Percentiles rank a stretch among this genome's conserved stretches.
phyloP scores from a whole-genome alignment of 1,284 basidiomycete species.

The Sporisorium iseilematis-ciliati region DNA sequence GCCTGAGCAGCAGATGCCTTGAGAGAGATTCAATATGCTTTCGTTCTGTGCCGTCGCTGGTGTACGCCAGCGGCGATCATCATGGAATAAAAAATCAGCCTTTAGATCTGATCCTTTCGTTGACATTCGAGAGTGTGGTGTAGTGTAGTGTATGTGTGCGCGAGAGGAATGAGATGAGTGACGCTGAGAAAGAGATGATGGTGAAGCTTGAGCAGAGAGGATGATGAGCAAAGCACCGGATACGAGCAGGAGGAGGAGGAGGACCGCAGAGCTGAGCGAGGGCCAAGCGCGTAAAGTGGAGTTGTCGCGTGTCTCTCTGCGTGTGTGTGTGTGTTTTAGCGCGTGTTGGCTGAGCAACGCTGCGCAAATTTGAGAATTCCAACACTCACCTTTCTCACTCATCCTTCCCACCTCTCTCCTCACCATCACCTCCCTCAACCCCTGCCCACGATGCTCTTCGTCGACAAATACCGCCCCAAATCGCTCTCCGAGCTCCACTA shows the following conservation, averaged over 20 bases:
- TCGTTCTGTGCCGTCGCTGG: conserved; percentile 30
- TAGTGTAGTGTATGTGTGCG: not conserved
- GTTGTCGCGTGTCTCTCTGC: conserved; percentile 10
- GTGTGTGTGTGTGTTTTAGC: conserved; percentile 8
- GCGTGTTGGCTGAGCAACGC: conserved; percentile 16
- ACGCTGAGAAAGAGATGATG: not conserved
- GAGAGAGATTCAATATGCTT: conserved; percentile 3
- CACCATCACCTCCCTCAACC: not conserved
- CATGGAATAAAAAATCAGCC: conserved; percentile 49
- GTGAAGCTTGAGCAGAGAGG: not conserved
- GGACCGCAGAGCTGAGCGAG: not conserved
- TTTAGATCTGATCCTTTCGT: conserved; percentile 30
- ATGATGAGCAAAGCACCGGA: not conserved
- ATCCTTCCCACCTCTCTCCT: not conserved
- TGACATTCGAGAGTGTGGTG: not conserved
- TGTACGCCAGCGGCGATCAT: conserved; percentile 9
- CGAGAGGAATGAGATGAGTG: not conserved
- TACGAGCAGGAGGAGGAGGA: conserved; percentile 2
- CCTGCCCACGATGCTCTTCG: conserved; percentile 60
- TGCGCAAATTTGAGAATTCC: conserved; percentile 7
- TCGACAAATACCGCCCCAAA: conserved; percentile 83
- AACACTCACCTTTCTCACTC: not conserved
- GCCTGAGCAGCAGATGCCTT: not conserved
- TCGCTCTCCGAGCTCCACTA: conserved; percentile 89
- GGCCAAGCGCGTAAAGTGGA: conserved; percentile 21